Base-by-base conservation (phyloP, 208 protist species). In the Strigomonas culicis region DNA sequence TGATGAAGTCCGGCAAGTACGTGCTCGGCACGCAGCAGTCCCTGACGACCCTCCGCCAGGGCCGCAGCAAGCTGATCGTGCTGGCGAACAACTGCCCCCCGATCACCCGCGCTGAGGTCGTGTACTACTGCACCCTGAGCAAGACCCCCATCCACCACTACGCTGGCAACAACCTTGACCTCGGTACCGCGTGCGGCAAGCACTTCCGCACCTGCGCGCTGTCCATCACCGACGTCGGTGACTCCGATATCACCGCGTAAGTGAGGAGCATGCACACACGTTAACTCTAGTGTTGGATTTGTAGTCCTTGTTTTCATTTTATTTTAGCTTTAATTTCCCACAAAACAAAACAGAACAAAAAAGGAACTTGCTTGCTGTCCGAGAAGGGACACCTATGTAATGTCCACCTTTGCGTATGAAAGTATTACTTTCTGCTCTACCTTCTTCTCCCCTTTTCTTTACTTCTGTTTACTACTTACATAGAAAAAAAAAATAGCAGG, bases 111-210 rank as follows among this genome's bases (percentile, higher is more conserved):
- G 98, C 98, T 10, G 98, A 99, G 90, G 93, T 99, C 61, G 99
- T 99, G 92, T 99, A 99, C 92, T 99, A 99, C 90, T 98, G 98
- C 79, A 99, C 99, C 80, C 96, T 99, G 65, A 90, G 91, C 84
- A 99, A 99, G 87, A 99, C 98, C 53, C 79, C 79, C 47, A 98
- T 99, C 62, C 97, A 99, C 85, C 98, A 99, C 91, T 99, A 99
- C 94, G 78, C 86, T 47, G 99, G 98, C 53, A 98, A 97, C 89
- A 97, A 97, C 92, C 92, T 99, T 59, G 98, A 99, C 74, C 92
- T 99, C 28, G 99, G 99, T 39, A 99, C 98, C 21, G 97, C 98
- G 36, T 99, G 98, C 85, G 99, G 99, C 75, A 98, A 98, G 80
- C 97, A 98, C 82, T 99, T 98, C 97, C 93, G 97, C 81, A 93